Base-by-base conservation (phyloP, 768 basidiomycete species). In the Fomitopsis pulvina region DNA sequence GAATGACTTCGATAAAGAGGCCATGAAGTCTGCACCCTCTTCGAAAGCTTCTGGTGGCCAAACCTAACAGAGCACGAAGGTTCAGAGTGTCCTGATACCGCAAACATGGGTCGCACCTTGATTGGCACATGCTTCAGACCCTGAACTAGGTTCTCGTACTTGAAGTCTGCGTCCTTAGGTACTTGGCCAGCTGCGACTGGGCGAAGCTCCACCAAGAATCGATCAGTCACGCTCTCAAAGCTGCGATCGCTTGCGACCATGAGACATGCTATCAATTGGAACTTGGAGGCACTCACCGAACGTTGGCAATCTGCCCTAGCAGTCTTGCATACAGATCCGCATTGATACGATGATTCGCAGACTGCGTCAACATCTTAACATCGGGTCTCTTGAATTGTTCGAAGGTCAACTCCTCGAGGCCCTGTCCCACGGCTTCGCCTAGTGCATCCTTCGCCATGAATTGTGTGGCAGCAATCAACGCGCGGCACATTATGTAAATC, bases 1-100 rank as follows among this genome's bases (percentile, higher is more conserved):
- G 58, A 90, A 96, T 0, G 85, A 83, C 59, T 84, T 87, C 2
- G 92, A 86, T 16, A 96, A 67, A 6, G 82, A 79, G 52, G 90
- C 85, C 67, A 96, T 68, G 57, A 95, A 96, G 57, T 97, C 93
- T 2, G 92, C 86, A 2, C 87, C 90, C 65, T 93, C 87, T 62
- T 96, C 93, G 51, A 96, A 93, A 4, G 87, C 83, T 62, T 92
- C 88, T 12, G 90, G 87, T 2, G 93, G 93, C 82, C 91, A 96
- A 39, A 95, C 92, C 88, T 91, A 47, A 55, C 24, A 34, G n/a
- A 48, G 18, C 21, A 47, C 22, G 16, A 18, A 12, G 16, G 28
- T 11, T 12, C 7, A 40, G 27, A 29, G n/a, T 38, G 2, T 12
- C 21, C 22, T 16, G 16, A 24, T 37, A 18, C 12, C 25, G 16